Base-by-base conservation (phyloP, 2,329 filamentous ascomycete species). In the Phialophora chinensis region DNA sequence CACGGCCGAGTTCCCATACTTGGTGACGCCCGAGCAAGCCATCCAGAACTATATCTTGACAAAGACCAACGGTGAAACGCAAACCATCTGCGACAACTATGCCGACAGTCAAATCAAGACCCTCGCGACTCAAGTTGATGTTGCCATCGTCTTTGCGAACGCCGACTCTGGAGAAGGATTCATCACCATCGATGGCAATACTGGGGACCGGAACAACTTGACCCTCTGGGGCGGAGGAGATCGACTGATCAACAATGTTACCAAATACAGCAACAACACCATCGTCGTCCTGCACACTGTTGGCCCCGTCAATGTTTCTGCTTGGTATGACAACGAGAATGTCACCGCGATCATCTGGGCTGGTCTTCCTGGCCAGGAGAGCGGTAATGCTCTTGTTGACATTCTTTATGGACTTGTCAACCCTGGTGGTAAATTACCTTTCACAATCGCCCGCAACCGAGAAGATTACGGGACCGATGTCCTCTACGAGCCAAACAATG, bases 231-330 rank as follows among this genome's bases (percentile, higher is more conserved):
- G 89, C 67, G 85, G 88, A 66, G 93, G 92, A 49, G 92, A 98
- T 61, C 84, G 85, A 0, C 80, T 98, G 63, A 91, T 98, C 79
- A 86, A 90, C 78, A 92, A 90, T 56, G 91, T 97, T 11, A 88
- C 92, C 0, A 84, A 88, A 7, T 76, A 88, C 68, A 93, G 90
- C 83, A 88, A 90, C 81, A 97, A 97, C 84, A 97, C 93, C 12
- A 90, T 98, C 66, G 91, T 98, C 17, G 87, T 97, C 65, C 90
- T 98, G 66, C 94, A 98, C 81, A 92, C 91, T 1, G 87, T 89
- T 3, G 93, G 93, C 0, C 88, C 93, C 0, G 91, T 96, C 4
- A 80, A 96, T 0, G 79, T 97, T 27, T 87, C 88, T 12, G 86
- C 91, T 56, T 83, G 81, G 79, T 78, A 82, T 38, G 74, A 81